Base-by-base conservation (phyloP, 352 stramenopile genomes). In the Phytopythium kandeliae region DNA sequence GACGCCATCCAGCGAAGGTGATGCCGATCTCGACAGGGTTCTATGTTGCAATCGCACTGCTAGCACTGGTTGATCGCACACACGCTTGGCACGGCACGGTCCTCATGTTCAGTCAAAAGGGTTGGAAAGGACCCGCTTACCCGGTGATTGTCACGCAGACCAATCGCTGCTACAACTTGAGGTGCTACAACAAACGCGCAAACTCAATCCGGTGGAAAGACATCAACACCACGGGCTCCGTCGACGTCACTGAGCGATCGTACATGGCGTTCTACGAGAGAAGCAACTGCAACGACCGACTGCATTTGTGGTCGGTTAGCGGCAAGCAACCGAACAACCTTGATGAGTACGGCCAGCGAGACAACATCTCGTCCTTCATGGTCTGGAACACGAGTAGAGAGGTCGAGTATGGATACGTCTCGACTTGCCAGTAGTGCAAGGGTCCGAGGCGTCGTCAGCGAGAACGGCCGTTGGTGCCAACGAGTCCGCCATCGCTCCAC, bases 301-400 rank as follows among this genome's bases (percentile, higher is more conserved):
- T 21, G 10, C 30, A 11, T 19, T 51, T 28, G 45, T 51, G 45
- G 45, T 4, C 45, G 6, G 21, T 26, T 17, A 11, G 57, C 46
- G 1, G 48, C 50, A 9, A 47, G 41, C 3, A 55, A 46, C 26
- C 58, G 30, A 57, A 55, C 34, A 55, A 69, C 42, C 63, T 69
- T 25, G 49, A 41, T 16, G 13, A 30, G 2, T 45, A 60, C 35
- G 34, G 24, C 1, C 45, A 69, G 17, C 35, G 58, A 42, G 63
- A 69, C 19, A 56, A 58, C 26, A 51, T 71, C 0, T 68, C 63
- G 21, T 71, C 63, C 16, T 68, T 71, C 50, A 68, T 69, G 60
- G 37, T 64, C 5, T 67, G 51, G 54, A 51, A 67, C 33, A 51
- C 12, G 12, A 63, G 53, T 31, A 33, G 58, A 21, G 55, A 51